Base-by-base conservation (phyloP, 805 yeast species). In the Kuraishia cidri region DNA sequence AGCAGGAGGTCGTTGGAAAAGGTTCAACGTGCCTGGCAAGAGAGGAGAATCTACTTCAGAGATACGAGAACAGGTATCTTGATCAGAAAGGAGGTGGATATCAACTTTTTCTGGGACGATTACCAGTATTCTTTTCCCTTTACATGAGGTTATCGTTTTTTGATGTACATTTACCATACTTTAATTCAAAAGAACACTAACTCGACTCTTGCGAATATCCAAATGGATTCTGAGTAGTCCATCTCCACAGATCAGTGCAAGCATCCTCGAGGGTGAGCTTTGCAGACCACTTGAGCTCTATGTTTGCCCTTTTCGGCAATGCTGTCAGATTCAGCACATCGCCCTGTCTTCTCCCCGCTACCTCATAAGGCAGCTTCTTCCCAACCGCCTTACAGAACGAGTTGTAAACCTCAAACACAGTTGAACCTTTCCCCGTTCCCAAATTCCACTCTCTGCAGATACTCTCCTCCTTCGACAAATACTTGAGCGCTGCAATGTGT, bases 241-340 rank as follows among this genome's bases (percentile, higher is more conserved):
- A 83, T 33, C 64, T 69, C 90, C 92, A 83, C 39, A 82, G 60
- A 50, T 81, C 90, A 30, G 50, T 54, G 52, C 90, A 81, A 13
- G 90, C 84, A 14, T 67, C 66, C 21, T 69, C 75, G 33, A 83
- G 63, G 9, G 70, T 46, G 14, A 69, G 52, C 41, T 68, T 52
- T 3, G 84, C 75, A 31, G 56, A 43, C 92, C 94, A 82, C 24
- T 64, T 47, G 37, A 83, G 65, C 56, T 83, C 92, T 3, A 42
- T 32, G 41, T 71, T 69, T n/a, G 94, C 92, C 33, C 86, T 64
- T 8, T 63, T 57, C 10, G 86, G 76, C 46, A 72, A 67, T 7
- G 92, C 86, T 3, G 90, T 78, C 48, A 84, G 69, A 45, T 81
- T 64, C 28, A 80, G 62, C 15, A 82, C 94, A 52, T 83, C 94